These are phyloP conservation scores for Candida khao-thaluensis DNA, from an alignment of 805 yeast genomes.

Conservation along the genomic window DNA sequence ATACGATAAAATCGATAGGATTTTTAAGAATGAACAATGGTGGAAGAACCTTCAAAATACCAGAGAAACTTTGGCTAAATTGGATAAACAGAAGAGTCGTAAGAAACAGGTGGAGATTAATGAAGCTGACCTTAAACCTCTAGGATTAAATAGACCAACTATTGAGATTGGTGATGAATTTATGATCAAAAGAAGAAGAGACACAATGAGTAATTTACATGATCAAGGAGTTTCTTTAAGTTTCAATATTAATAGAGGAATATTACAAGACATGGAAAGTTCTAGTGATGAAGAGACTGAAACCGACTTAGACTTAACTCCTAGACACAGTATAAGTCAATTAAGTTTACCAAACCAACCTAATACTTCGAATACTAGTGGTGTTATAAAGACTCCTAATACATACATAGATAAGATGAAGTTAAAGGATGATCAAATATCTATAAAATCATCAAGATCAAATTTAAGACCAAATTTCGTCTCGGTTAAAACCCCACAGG, in stretches of 20 bases:
- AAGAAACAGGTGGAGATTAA: constrained; percentile 10
- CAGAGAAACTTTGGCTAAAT: constrained; percentile 42
- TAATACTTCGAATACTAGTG: not conserved
- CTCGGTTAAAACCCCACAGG: constrained; percentile 68
- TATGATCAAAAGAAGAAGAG: constrained; percentile 34
- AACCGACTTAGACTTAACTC: constrained; percentile 5
- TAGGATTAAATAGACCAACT: constrained; percentile 9
- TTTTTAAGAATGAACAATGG: constrained; percentile 73
- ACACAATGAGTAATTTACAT: constrained; percentile 64
- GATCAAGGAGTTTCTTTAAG: constrained; percentile 67
- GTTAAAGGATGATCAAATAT: constrained; percentile 25
- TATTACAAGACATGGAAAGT: constrained; percentile 22
- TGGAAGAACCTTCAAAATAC: constrained; percentile 71
- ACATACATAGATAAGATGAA: constrained; percentile 5
- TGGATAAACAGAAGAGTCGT: constrained; percentile 25
- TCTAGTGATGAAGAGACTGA: constrained; percentile 21
- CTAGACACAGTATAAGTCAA: not conserved
- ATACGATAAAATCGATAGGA: constrained; percentile 47
- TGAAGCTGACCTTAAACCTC: constrained; percentile 9
- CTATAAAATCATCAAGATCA: constrained; percentile 33
- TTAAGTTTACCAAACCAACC: not conserved
- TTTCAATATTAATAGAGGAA: constrained; percentile 60
- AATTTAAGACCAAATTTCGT: constrained; percentile 61
- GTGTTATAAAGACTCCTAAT: not conserved
- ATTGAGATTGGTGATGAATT: not conserved